Evolutionary conservation across 2,329 filamentous ascomycete species (phyloP).

Genomic region (Mariannaea sp.): DNA sequence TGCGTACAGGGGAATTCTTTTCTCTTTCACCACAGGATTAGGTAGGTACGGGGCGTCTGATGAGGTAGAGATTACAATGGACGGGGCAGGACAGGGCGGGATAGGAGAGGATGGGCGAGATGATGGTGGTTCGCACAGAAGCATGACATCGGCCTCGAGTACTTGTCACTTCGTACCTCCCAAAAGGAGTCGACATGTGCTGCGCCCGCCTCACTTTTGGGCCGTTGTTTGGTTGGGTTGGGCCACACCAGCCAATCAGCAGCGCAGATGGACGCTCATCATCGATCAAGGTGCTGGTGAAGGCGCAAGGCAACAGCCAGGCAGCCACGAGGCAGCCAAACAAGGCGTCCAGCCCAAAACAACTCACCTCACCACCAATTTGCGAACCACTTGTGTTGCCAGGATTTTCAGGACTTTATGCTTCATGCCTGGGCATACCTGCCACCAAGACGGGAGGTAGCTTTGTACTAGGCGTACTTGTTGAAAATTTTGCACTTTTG

Average conservation of each 20-base stretch:
- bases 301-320: conserved; percentile 17
- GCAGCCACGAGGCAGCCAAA: conserved; percentile 21
- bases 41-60: no score
- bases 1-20: no score
- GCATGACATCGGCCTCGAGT: not conserved
- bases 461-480: not conserved
- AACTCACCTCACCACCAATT: conserved; percentile 3
- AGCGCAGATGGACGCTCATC: not conserved
- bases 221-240: not conserved
- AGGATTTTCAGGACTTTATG: not conserved
- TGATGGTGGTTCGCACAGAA: no score
- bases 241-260: conserved; percentile 11
- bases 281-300: not conserved
- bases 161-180: not conserved
- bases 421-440: not conserved
- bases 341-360: conserved; percentile 19
- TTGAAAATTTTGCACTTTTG: no score
- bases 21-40: no score
- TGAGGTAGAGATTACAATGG: no score
- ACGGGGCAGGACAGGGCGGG: no score
- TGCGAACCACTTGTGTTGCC: conserved; percentile 14
- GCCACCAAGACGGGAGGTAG: not conserved
- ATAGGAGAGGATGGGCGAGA: no score
- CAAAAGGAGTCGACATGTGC: not conserved
- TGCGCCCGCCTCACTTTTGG: conserved; percentile 19